These are phyloP conservation scores for Colletotrichum agaves DNA, from an alignment of 2,329 filamentous ascomycete genomes.

Conservation along the genomic window DNA sequence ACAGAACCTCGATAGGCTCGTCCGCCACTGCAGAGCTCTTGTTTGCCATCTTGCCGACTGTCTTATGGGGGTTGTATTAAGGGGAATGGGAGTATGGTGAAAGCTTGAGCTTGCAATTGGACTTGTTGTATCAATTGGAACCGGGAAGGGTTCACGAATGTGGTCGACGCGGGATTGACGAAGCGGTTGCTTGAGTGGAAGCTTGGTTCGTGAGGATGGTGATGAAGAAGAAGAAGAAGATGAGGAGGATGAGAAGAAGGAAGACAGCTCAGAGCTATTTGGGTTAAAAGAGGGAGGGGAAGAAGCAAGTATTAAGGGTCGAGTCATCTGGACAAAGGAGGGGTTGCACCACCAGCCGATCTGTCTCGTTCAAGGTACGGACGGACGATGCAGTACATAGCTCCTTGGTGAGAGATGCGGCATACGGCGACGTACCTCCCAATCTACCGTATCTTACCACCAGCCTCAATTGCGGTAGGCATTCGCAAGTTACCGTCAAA, in stretches of 20 bases:
- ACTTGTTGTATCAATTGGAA: slow-evolving; percentile 25
- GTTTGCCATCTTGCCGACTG: slow-evolving; percentile 62
- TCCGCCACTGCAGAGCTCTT: slow-evolving; percentile 69
- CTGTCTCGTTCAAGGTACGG: slow-evolving; percentile 15
- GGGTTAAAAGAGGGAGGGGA: slow-evolving; percentile 38
- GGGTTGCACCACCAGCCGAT: slow-evolving; percentile 36
- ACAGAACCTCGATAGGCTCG: slow-evolving; percentile 69
- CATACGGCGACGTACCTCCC: background rate
- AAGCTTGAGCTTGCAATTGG: slow-evolving; percentile 18
- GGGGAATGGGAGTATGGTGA: slow-evolving; percentile 14
- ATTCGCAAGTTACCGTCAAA: slow-evolving; percentile 18
- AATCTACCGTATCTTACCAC: background rate
- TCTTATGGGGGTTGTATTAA: slow-evolving; percentile 5
- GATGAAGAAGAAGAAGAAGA: slow-evolving; percentile 23
- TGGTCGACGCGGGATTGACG: slow-evolving; percentile 19
- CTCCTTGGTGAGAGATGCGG: background rate
- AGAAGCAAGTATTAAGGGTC: slow-evolving; percentile 39
- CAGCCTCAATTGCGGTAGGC: background rate
- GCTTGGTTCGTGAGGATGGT: slow-evolving; percentile 27
- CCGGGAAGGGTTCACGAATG: slow-evolving; percentile 4
- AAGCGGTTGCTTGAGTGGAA: slow-evolving; percentile 33
- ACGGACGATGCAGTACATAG: background rate
- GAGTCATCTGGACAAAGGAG: slow-evolving; percentile 37
- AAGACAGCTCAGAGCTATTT: slow-evolving; percentile 21
- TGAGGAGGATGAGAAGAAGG: slow-evolving; percentile 10